Evolutionary conservation across 352 stramenopile genomes (phyloP), one percentile per base, ranked within the genome.

Genomic region (Globisporangium perplexum): DNA sequence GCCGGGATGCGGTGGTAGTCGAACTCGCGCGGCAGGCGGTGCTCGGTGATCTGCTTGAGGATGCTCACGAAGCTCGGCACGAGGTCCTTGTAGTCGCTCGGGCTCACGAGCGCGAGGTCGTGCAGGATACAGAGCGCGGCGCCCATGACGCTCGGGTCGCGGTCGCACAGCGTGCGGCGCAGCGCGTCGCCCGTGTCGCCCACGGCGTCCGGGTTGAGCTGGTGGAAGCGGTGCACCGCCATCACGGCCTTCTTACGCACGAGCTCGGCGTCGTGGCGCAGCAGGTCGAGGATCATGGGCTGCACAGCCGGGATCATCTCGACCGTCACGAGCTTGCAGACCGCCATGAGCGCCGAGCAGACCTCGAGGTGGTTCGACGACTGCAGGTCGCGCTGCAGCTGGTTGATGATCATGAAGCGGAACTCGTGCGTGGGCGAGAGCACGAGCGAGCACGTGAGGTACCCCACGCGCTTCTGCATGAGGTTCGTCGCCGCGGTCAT

Each of bases 351-450:
- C 47, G 96, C 97, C 17, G 96, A 91, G 60, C 90, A 96, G 28
- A 97, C 94, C 70, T 99, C 96, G 26, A 97, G 72, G 47, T 96
- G 83, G 66, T 97, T 97, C 33, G 78, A 86, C 36, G 78, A 93
- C 65, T 96, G 82, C 50, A 97, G 60, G 53, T 97, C 90, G 62
- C 90, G 73, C 82, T 99, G 97, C 71, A 99, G 88, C 77, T 99
- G 97, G 74, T 99, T 99, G 41, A 99, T 98, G 35, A 99, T 95
- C 98, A 99, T 99, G 81, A 99, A 99, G 53, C 97, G 88, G 71
- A 99, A 99, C 74, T 99, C 97, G 75, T 99, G 96, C 35, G 97
- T 96, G 4, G 97, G 97, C 20, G 90, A 96, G 20, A 99, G 81
- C 69, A 96, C 98, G 50, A 98, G 82, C 23, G 62, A 81, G 68